phyloP scores from a whole-genome alignment of 768 basidiomycete genomes.

The Russula sp. region DNA sequence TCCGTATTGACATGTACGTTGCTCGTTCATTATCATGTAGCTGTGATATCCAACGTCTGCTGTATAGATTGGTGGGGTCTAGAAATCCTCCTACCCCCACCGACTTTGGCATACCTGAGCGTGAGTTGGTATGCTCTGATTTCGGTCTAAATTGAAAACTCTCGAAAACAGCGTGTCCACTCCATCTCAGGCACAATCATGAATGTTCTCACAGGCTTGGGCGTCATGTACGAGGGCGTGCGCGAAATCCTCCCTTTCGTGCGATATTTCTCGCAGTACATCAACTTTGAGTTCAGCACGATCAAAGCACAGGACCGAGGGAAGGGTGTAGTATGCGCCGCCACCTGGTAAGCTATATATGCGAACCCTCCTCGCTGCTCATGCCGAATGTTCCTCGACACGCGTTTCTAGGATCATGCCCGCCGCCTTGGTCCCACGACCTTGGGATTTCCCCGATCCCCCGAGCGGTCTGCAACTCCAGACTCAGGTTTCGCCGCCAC shows the following conservation, averaged over 20 bases:
- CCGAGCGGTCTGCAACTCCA: constrained; percentile 25
- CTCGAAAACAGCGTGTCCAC: constrained; percentile 46
- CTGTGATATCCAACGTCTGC: constrained; percentile 9
- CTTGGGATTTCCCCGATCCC: constrained; percentile 69
- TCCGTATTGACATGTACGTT: constrained; percentile 74
- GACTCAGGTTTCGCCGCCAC: constrained; percentile 3
- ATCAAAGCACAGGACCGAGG: constrained; percentile 66
- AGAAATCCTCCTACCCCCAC: constrained; percentile 71
- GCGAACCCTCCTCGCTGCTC: not conserved
- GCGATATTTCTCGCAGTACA: constrained; percentile 76
- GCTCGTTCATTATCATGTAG: not conserved
- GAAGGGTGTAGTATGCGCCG: constrained; percentile 79
- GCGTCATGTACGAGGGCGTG: constrained; percentile 67
- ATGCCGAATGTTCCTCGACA: not conserved
- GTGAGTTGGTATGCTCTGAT: constrained; percentile 39
- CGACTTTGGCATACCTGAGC: constrained; percentile 58
- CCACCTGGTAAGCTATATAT: constrained; percentile 64
- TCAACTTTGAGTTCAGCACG: constrained; percentile 68
- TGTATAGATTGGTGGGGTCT: constrained; percentile 86
- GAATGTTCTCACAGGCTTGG: constrained; percentile 71
- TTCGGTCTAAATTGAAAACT: not conserved
- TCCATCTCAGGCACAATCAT: constrained; percentile 62
- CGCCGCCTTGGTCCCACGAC: constrained; percentile 69
- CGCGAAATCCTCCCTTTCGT: constrained; percentile 82
- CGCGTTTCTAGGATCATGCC: constrained; percentile 62